Percentiles rank a stretch among this genome's conserved stretches.
Conservation (phyloP, 225 moss, liverwort and hornwort genomes). For the Climacium dendroides region DNA sequence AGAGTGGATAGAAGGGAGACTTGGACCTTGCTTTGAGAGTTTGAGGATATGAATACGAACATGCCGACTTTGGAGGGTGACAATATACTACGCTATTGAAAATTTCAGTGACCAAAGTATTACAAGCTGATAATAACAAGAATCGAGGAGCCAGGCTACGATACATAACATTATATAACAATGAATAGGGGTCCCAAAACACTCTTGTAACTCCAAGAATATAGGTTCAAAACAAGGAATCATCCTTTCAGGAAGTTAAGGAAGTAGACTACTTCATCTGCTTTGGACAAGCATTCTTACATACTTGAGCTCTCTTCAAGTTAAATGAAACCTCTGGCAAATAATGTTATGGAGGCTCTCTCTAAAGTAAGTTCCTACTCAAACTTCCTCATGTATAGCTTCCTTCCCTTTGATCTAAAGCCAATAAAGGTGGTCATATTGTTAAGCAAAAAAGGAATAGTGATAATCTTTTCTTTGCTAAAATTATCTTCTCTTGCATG, state of each 20-base stretch:
- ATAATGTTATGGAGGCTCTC: neutral
- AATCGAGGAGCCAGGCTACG: neutral
- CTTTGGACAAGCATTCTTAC: neutral
- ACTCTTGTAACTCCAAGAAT: neutral
- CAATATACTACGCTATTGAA: neutral
- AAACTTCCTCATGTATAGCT: neutral
- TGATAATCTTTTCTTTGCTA: neutral
- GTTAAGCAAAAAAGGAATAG: neutral
- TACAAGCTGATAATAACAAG: neutral
- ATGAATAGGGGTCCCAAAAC: neutral
- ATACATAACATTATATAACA: neutral
- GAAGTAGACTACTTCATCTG: neutral
- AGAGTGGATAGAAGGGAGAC: neutral
- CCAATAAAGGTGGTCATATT: neutral
- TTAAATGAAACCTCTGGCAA: accelerated
- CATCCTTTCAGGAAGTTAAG: neutral
- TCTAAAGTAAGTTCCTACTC: neutral
- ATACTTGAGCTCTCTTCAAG: neutral
- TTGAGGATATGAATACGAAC: neutral
- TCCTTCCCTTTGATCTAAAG: neutral
- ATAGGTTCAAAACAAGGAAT: neutral
- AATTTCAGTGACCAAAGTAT: neutral
- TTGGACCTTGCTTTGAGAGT: neutral
- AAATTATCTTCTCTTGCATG: neutral
- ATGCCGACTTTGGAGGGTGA: neutral